Base-by-base conservation (phyloP, 345 rosid genomes). In the Murraya koenigii region DNA sequence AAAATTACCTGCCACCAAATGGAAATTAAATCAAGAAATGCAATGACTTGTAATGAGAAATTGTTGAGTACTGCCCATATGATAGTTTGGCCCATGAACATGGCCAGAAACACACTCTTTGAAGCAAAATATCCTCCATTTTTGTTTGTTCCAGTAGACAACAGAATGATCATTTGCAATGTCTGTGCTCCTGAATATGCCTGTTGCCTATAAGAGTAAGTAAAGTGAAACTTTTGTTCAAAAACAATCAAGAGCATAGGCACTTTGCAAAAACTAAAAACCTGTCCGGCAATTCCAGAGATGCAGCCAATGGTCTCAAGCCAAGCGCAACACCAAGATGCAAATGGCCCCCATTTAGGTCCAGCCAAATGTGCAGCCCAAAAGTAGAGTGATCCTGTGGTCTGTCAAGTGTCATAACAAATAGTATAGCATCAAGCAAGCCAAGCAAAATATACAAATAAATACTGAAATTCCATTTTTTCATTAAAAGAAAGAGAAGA, bases 241-340 rank as follows among this genome's bases (percentile, higher is more conserved):
- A 8, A 23, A 56, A 22, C 68, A 71, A 66, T 23, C 22, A n/a
- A 8, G 66, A 38, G 39, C 39, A 38, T 38, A 30, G 32, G 39
- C 2, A 25, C 20, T 47, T 47, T 22, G 32, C 20, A n/a, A 33
- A 33, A 5, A 33, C 39, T 26, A 52, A 64, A 20, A 17, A 88
- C 94, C 89, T 87, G 94, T 61, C 89, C 83, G 11, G 89, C 89
- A 1, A 86, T 90, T 32, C 94, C 92, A 7, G 88, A 87, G 71
- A 90, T 82, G 73, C 87, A 84, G 7, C 94, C 90, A 10, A 88
- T 85, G 49, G 90, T 81, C 79, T 88, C 89, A 33, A 90, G 92
- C 94, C 92, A 88, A 69, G 94, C 92, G 55, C 94, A 90, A 7
- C 90, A 84, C 94, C 92, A 90, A 3, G 92, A 88, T 60, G 92